These are phyloP conservation scores for Glutinoglossum americanum DNA, from an alignment of 495 filamentous ascomycete genomes.

Conservation along the genomic window DNA sequence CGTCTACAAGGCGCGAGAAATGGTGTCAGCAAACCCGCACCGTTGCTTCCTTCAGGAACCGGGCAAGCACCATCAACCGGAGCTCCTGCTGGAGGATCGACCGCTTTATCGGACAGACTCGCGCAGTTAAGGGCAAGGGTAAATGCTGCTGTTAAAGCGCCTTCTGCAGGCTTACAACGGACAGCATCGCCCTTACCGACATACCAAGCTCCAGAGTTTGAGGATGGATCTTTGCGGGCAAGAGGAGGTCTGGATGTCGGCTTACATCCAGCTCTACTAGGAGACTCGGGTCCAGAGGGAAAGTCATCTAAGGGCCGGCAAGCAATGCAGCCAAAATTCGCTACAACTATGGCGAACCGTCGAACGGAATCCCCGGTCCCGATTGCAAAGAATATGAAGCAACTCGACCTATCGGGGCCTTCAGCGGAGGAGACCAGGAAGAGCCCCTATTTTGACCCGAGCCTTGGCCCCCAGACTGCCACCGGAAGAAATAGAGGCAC, in stretches of 20 bases:
- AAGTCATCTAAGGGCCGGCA: slow-evolving; percentile 35
- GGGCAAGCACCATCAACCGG: slow-evolving; percentile 17
- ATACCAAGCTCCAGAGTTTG: slow-evolving; percentile 22
- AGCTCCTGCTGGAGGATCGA: slow-evolving; percentile 14
- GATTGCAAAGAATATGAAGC: slow-evolving; percentile 25
- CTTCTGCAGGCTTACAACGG: slow-evolving; percentile 15
- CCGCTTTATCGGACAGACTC: slow-evolving; percentile 24
- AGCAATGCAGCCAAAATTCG: slow-evolving; percentile 30
- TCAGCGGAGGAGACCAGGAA: slow-evolving; percentile 43
- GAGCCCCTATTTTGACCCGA: slow-evolving; percentile 78
- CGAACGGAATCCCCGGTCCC: slow-evolving; percentile 28
- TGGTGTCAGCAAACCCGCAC: slow-evolving; percentile 17
- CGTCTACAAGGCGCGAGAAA: slow-evolving; percentile 25
- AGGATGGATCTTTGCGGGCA: slow-evolving; percentile 28
- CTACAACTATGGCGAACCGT: slow-evolving; percentile 36
- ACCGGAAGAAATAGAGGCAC: slow-evolving; percentile 40
- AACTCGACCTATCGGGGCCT: slow-evolving; percentile 48
- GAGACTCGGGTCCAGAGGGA: slow-evolving; percentile 42
- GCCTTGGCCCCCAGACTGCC: slow-evolving; percentile 37
- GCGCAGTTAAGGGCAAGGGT: slow-evolving; percentile 66
- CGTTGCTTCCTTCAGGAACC: slow-evolving; percentile 18
- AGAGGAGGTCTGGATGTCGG: slow-evolving; percentile 72
- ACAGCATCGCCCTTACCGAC: slow-evolving; percentile 16
- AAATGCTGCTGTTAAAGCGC: slow-evolving; percentile 42
- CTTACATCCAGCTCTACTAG: slow-evolving; percentile 67